Percentiles rank a stretch among this genome's conserved stretches.
Conservation (phyloP, 192 early-diverging fungal species). For the Geranomyces michiganensis region DNA sequence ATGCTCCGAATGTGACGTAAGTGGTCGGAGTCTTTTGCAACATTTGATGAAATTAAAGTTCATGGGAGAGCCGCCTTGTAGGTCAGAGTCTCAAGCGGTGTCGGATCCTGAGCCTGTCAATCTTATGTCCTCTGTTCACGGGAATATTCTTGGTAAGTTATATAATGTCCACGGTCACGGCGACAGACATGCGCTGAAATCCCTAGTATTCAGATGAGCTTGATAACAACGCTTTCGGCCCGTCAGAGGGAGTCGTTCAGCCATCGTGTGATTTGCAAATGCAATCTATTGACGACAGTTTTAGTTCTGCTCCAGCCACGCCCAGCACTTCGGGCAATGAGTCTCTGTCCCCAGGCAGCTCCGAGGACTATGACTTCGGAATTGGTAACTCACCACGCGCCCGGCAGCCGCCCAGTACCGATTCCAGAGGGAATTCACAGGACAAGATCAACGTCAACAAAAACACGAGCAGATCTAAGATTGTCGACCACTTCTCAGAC, state of each 20-base stretch:
- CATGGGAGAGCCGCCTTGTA: too few relatives aligned
- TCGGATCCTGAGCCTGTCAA: too few relatives aligned
- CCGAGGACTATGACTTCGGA: constrained; percentile 18
- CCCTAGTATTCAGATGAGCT: background rate
- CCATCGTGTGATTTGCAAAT: constrained; percentile 16
- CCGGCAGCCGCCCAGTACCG: too few relatives aligned
- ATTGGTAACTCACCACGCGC: background rate
- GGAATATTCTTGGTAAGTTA: background rate
- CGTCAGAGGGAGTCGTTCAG: background rate
- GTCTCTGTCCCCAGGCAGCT: constrained; percentile 20
- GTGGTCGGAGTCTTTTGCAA: constrained; percentile 14
- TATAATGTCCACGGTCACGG: constrained; percentile 18
- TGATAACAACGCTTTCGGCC: constrained; percentile 21
- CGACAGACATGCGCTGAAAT: background rate
- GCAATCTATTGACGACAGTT: constrained; percentile 16
- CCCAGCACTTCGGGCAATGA: background rate
- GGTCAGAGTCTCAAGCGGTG: too few relatives aligned
- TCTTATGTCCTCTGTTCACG: too few relatives aligned
- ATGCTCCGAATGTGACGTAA: background rate
- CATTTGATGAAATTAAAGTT: too few relatives aligned
- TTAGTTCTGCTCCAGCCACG: background rate
- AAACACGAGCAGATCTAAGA: too few relatives aligned
- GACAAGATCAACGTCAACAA: too few relatives aligned
- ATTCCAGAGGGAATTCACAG: too few relatives aligned
- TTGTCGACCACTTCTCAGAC: too few relatives aligned